Evolutionary conservation across 345 rosid genomes (phyloP), one percentile per base, ranked within the genome.

Genomic region (Cardamine resedifolia): DNA sequence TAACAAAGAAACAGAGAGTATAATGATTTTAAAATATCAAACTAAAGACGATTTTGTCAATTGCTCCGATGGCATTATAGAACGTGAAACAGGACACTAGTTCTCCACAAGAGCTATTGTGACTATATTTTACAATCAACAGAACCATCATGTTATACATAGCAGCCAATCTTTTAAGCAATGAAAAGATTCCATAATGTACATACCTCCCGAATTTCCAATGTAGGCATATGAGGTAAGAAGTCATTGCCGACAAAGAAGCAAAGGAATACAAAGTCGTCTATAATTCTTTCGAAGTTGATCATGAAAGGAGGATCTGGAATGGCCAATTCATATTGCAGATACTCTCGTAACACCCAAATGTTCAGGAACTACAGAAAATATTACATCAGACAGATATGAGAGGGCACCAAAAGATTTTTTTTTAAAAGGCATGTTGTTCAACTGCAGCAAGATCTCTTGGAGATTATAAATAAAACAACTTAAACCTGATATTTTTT

Each of bases 171-270:
- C 21, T 55, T 39, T 5, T 63, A 4, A 20, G 80, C 5, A 76
- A 76, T 41, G 38, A 58, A 69, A 41, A 39, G 60, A 38, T 3
- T 15, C 36, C 12, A 69, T 55, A 45, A 28, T 51, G 36, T 30
- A 27, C 83, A 59, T 80, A 90, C 99, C 98, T 96, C 99, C 81
- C 97, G 83, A 66, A 92, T 96, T 82, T 96, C 99, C 83, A 92
- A 66, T 14, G 99, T 96, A 39, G 99, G 99, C 98, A 96, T 88
- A 75, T 92, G 99, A 4, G 98, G 99, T 70, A 96, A 87, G 77
- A 96, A 96, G 88, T 92, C 99, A 71, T 96, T 96, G 80, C 99
- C 99, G 70, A 96, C 98, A 81, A 96, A 96, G 76, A 96, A 96
- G 82, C 99, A 96, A 23, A 96, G 67, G 78, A 92, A 96, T 33